Percentiles rank a stretch among this genome's conserved stretches.
These are phyloP conservation scores for Suhomyces vadensis DNA, from an alignment of 805 yeast species.

Conservation along the genomic window DNA sequence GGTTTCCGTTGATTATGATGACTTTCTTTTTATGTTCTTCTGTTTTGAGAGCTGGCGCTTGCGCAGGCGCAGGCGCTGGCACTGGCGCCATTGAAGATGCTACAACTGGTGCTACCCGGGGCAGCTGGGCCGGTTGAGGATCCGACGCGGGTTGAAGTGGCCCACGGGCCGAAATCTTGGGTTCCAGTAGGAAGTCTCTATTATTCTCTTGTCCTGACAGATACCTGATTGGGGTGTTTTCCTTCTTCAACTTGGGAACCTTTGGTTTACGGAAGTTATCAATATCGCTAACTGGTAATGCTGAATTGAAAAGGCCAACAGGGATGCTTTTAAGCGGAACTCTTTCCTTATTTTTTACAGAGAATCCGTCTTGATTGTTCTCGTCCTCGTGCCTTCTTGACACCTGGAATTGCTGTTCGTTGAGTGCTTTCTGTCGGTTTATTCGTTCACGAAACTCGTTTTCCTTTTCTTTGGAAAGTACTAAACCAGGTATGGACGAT, in stretches of 20 bases:
- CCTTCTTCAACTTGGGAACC: constrained; percentile 18
- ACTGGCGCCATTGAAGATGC: too few relatives aligned
- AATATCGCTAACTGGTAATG: neutral
- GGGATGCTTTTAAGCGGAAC: constrained; percentile 22
- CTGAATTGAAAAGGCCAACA: constrained; percentile 16
- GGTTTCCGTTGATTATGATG: constrained; percentile 51
- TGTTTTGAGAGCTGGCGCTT: constrained; percentile 10
- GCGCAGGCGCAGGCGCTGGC: neutral
- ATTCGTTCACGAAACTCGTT: constrained; percentile 25
- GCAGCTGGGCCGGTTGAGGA: neutral
- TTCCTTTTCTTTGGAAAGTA: constrained; percentile 21
- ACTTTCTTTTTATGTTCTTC: constrained; percentile 27
- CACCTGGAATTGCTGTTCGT: constrained; percentile 5
- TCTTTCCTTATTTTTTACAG: constrained; percentile 8
- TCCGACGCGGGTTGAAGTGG: neutral
- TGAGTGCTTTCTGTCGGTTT: constrained; percentile 23
- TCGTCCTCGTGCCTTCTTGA: neutral
- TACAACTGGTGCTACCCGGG: neutral
- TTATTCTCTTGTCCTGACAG: constrained; percentile 2
- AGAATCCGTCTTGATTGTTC: neutral
- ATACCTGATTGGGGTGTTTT: neutral
- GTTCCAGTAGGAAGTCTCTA: neutral
- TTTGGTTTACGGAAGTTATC: constrained; percentile 39
- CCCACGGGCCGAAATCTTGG: neutral
- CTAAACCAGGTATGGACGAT: neutral